Conservation (phyloP, 495 filamentous ascomycete species). For the Hypoxylon lenormandii region DNA sequence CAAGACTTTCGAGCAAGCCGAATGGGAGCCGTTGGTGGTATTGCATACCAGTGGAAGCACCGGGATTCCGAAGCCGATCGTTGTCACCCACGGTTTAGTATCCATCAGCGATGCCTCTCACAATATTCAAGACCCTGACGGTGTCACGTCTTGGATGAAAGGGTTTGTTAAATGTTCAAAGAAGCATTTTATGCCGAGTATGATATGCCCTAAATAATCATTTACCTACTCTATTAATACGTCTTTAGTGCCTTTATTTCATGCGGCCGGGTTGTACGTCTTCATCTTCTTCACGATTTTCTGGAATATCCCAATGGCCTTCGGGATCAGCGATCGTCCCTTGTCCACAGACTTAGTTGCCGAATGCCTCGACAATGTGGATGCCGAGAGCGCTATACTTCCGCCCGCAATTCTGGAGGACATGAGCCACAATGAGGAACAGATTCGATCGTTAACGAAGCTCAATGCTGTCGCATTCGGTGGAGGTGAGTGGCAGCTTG, state of each 20-base stretch:
- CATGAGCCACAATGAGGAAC: conserved; percentile 51
- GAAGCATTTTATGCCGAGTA: conserved; percentile 37
- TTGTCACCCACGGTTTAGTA: conserved; percentile 61
- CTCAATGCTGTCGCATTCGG: conserved; percentile 53
- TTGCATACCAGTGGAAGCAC: conserved; percentile 74
- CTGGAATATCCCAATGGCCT: conserved; percentile 46
- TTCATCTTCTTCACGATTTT: conserved; percentile 50
- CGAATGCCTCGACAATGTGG: conserved; percentile 51
- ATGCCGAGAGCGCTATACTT: conserved; percentile 50
- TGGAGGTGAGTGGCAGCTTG: conserved; percentile 49
- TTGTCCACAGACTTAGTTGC: conserved; percentile 51
- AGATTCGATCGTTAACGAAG: conserved; percentile 47
- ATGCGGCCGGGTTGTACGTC: conserved; percentile 52
- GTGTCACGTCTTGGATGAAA: conserved; percentile 39
- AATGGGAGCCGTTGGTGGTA: conserved; percentile 61
- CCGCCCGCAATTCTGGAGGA: conserved; percentile 62
- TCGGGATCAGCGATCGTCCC: conserved; percentile 56
- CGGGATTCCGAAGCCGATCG: conserved; percentile 67
- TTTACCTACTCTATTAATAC: conserved; percentile 26
- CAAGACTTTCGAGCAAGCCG: conserved; percentile 59
- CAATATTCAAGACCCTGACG: conserved; percentile 39
- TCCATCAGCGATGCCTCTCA: conserved; percentile 56
- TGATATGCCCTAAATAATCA: not conserved
- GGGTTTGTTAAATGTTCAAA: conserved; percentile 24
- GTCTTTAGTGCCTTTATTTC: conserved; percentile 53